phyloP scores from a whole-genome alignment of 331 rosid species.

The Acacia concinna region DNA sequence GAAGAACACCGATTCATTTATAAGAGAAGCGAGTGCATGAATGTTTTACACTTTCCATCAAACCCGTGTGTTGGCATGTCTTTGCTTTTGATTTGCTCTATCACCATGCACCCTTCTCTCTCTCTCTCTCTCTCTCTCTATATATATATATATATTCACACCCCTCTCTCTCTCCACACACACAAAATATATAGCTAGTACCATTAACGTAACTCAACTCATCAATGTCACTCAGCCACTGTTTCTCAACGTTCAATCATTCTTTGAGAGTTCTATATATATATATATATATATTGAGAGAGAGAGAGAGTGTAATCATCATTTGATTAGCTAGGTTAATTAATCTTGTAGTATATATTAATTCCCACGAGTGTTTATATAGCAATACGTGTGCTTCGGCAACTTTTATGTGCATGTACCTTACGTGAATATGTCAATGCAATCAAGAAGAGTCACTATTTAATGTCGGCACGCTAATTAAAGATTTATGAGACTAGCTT shows the following conservation, averaged over 20 bases:
- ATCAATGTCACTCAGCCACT: not conserved
- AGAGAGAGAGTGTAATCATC: not conserved
- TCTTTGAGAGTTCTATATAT: not conserved
- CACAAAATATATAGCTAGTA: not conserved
- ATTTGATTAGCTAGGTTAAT: not conserved
- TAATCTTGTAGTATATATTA: not conserved
- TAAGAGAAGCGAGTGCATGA: slow-evolving; percentile 38
- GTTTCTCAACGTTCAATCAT: not conserved
- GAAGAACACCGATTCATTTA: not conserved
- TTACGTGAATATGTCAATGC: not conserved
- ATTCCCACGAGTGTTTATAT: not conserved
- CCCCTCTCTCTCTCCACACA: not conserved
- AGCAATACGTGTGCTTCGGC: not conserved
- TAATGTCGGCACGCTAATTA: not conserved
- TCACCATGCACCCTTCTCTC: not conserved
- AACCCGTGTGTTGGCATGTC: slow-evolving; percentile 72
- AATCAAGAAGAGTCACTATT: not conserved
- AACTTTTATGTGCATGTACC: not conserved
- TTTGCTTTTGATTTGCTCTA: slow-evolving; percentile 20
- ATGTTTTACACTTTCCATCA: slow-evolving; percentile 40
- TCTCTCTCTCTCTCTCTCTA: not conserved
- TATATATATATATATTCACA: too few species aligned
- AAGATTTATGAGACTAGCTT: not conserved
- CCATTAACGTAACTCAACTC: not conserved
- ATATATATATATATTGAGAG: too few species aligned